A percentile compares a stretch with the other conserved stretches of the same genome.
These are phyloP conservation scores for Schizopora paradoxa DNA, from an alignment of 1,284 basidiomycete species.

Conservation along the genomic window DNA sequence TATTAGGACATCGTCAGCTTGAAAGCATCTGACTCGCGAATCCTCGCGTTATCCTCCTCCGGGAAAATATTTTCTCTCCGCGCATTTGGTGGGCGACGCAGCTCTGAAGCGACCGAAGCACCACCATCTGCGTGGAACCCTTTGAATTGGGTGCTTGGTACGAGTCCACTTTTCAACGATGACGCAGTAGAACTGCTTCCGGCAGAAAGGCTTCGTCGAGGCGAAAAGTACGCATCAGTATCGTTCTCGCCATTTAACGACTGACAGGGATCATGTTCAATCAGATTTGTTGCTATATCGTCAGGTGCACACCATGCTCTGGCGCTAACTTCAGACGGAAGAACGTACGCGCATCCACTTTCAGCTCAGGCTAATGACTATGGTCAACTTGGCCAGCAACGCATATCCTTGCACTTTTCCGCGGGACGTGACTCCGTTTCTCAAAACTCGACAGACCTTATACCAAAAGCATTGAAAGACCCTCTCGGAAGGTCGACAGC, in stretches of 20 bases:
- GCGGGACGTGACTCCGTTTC: slow-evolving; percentile 22
- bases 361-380: slow-evolving; percentile 75
- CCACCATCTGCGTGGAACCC: slow-evolving; percentile 20
- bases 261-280: neutral
- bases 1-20: slow-evolving; percentile 62
- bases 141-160: slow-evolving; percentile 21
- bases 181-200: slow-evolving; percentile 36
- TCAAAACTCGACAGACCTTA: slow-evolving; percentile 45
- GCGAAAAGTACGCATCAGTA: slow-evolving; percentile 43
- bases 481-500: no score
- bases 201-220: slow-evolving; percentile 43
- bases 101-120: slow-evolving; percentile 21
- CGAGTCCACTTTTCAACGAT: slow-evolving; percentile 26
- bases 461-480: slow-evolving; percentile 51
- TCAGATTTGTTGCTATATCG: slow-evolving; percentile 67
- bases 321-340: slow-evolving; percentile 77
- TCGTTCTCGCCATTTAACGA: slow-evolving; percentile 42
- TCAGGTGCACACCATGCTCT: slow-evolving; percentile 81
- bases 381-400: slow-evolving; percentile 81
- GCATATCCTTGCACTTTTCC: slow-evolving; percentile 45
- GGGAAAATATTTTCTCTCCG: slow-evolving; percentile 69
- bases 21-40: slow-evolving; percentile 48
- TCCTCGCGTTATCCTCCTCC: slow-evolving; percentile 71
- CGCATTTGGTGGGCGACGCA: slow-evolving; percentile 32
- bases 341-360: slow-evolving; percentile 78